These are phyloP conservation scores for Cladophialophora psammophila DNA, from an alignment of 2,329 filamentous ascomycete species.

Conservation along the genomic window DNA sequence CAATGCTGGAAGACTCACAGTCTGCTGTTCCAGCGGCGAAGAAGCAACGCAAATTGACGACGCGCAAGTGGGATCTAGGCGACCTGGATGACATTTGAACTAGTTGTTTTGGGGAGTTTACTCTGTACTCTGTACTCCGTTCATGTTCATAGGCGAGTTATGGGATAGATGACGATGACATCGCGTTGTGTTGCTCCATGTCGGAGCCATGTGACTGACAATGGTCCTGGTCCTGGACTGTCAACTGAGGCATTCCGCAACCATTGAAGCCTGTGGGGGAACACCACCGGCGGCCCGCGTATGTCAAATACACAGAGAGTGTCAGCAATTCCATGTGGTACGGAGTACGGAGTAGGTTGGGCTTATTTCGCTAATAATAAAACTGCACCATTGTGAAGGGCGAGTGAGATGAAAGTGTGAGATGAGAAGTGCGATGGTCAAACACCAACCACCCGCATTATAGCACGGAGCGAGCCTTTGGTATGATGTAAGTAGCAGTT, in stretches of 20 bases:
- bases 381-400: not conserved
- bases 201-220: not conserved
- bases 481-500: not conserved
- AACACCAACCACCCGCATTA: constrained; percentile 31
- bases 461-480: not conserved
- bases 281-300: not conserved
- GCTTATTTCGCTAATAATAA: constrained; percentile 4
- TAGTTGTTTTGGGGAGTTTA: not conserved
- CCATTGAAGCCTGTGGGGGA: not conserved
- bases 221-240: not conserved
- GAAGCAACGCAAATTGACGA: constrained; percentile 54
- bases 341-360: constrained; percentile 4
- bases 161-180: not conserved
- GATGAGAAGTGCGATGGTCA: constrained; percentile 14
- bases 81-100: constrained; percentile 49
- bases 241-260: not conserved
- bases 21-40: constrained; percentile 44
- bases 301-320: not conserved
- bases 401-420: not conserved
- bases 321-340: not conserved
- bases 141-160: not conserved
- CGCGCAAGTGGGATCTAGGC: constrained; percentile 57
- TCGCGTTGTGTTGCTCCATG: not conserved
- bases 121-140: too few relatives aligned
- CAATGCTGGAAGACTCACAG: constrained; percentile 33